Evolutionary conservation across 805 yeast species (phyloP), one percentile per base, ranked within the genome.

Genomic region (Metschnikowia shivogae): DNA sequence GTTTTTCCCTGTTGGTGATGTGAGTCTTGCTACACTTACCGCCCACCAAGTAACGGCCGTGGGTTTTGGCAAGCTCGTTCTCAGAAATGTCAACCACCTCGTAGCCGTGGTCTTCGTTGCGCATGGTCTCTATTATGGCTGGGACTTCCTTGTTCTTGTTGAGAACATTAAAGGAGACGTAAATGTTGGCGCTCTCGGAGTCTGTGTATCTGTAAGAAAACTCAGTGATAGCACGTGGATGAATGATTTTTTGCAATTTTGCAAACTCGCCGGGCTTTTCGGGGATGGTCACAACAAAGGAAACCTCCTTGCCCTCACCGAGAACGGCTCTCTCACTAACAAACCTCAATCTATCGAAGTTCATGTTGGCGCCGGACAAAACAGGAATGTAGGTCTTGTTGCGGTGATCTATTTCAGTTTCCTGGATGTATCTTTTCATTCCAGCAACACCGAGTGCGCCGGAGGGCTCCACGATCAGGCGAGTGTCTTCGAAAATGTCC

Each of bases 361-460:
- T 92, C 96, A 93, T 90, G 67, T 93, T 93, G 30, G 99, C 99
- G 47, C 99, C 99, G 17, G 95, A 85, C 45, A 93, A 73, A 19
- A 93, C 76, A 6, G 97, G 92, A 33, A 87, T 84, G 58, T 88
- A 89, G 1, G 88, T 81, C 51, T 82, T 78, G 39, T 73, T 67
- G 4, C 81, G 68, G 58, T 86, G 95, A 56, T 85, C 86, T 33
- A 81, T 73, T 44, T 85, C 87, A 56, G 84, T 81, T 22, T 67
- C 62, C 20, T 77, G 73, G 32, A 92, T 76, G 62, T 89, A 93
- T 57, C 83, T 84, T 61, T 88, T 89, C 74, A 90, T 66, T 44
- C 98, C 99, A 2, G 99, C 99, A 38, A 92, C 97, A 3, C 95
- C 74, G 65, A 95, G 76, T 0, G 99, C 99, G 53, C 99, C 99